These are phyloP conservation scores for Colletotrichum echinochloae DNA, from an alignment of 2,329 filamentous ascomycete species.

Conservation along the genomic window DNA sequence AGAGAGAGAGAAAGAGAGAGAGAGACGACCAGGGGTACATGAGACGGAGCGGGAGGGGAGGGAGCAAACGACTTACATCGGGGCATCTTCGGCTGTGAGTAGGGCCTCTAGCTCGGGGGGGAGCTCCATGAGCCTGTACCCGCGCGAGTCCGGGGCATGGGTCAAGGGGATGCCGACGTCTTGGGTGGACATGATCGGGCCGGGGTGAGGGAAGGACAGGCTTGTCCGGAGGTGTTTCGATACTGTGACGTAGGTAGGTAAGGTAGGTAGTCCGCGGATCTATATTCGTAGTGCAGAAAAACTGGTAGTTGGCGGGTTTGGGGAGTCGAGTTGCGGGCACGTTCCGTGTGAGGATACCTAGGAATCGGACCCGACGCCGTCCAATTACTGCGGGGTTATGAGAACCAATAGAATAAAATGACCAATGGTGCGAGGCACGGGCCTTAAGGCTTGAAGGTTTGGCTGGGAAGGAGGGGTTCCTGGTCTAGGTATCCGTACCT, in stretches of 20 bases:
- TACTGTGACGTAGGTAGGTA: background rate
- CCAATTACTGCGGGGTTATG: slow-evolving; percentile 26
- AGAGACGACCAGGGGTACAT: slow-evolving; percentile 11
- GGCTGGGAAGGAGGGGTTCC: slow-evolving; percentile 6
- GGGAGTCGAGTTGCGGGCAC: background rate
- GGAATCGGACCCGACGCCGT: slow-evolving; percentile 16
- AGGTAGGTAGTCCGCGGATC: too few relatives aligned
- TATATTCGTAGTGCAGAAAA: too few relatives aligned
- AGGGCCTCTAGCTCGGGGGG: slow-evolving; percentile 68
- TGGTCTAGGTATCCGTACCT: too few relatives aligned
- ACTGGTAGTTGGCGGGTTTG: background rate
- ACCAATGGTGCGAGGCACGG: background rate
- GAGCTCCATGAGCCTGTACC: slow-evolving; percentile 72
- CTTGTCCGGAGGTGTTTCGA: background rate
- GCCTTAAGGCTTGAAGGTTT: slow-evolving; percentile 2
- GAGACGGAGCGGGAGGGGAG: slow-evolving; percentile 9
- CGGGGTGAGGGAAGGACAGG: background rate
- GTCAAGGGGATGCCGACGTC: slow-evolving; percentile 62
- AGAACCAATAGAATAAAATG: background rate
- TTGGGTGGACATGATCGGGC: slow-evolving; percentile 59
- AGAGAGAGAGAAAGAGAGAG: background rate
- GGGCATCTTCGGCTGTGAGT: slow-evolving; percentile 65
- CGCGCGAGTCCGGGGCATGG: slow-evolving; percentile 60
- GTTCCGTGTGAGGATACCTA: background rate
- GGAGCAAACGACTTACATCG: slow-evolving; percentile 56